phyloP scores from a whole-genome alignment of 108 stramenopile genomes.

The Schizochytrium sp. region DNA sequence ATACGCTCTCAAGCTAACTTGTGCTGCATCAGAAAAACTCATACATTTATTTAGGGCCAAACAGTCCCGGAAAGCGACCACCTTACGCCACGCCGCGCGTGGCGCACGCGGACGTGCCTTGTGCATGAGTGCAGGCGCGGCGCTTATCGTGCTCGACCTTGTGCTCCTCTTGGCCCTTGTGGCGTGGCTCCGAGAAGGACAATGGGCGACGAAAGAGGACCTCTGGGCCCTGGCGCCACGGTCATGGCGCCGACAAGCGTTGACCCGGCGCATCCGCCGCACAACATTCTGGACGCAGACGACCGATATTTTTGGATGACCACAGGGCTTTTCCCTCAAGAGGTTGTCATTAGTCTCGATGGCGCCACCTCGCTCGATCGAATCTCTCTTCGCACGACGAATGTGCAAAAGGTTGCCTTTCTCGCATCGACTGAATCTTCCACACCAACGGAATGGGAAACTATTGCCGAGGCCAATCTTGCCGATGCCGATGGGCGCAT shows the following conservation, averaged over 20 bases:
- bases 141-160: neutral
- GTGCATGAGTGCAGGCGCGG: neutral
- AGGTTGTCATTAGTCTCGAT: neutral
- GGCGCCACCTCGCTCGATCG: neutral
- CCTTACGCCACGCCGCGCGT: neutral
- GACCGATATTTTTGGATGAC: slow-evolving; percentile 11
- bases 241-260: neutral
- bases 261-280: neutral
- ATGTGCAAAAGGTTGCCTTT: neutral
- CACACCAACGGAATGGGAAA: neutral
- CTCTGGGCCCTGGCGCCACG: neutral
- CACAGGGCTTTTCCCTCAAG: slow-evolving; percentile 6
- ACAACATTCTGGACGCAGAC: neutral
- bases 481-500: neutral
- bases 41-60: too few relatives aligned
- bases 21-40: too few relatives aligned
- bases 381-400: neutral
- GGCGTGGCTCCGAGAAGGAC: neutral
- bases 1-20: too few relatives aligned
- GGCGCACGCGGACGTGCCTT: too few relatives aligned
- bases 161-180: neutral
- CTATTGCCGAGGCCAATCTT: neutral
- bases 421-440: neutral
- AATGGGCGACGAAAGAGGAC: neutral
- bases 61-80: too few relatives aligned